Evolutionary conservation across 768 basidiomycete species (phyloP).

Genomic region (Termitomyces sp.): DNA sequence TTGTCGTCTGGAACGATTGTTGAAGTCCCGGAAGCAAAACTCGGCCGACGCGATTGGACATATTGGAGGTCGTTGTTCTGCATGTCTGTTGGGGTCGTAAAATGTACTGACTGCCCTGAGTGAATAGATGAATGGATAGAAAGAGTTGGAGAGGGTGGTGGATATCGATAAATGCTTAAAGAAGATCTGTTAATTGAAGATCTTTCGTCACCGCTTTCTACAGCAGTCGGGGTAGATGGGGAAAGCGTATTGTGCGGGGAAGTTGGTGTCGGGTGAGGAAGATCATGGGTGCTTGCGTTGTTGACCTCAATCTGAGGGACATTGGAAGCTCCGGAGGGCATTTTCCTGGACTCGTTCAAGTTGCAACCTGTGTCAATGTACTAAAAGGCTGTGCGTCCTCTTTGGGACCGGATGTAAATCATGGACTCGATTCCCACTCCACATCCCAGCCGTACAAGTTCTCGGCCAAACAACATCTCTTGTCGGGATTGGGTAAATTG

Average conservation of each 20-base stretch:
- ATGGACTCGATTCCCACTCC: no score
- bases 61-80: constrained; percentile 60
- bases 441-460: no score
- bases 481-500: no score
- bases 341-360: neutral
- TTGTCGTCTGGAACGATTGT: constrained; percentile 46
- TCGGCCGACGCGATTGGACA: constrained; percentile 48
- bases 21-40: constrained; percentile 42
- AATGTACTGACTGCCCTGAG: constrained; percentile 37
- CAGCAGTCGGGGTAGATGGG: constrained; percentile 23
- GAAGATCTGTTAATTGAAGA: constrained; percentile 12
- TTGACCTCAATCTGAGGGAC: neutral
- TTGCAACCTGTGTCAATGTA: no score
- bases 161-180: constrained; percentile 14
- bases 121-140: constrained; percentile 50
- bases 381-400: no score
- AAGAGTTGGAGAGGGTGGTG: constrained; percentile 73
- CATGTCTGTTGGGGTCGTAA: constrained; percentile 49
- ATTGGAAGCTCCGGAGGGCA: neutral
- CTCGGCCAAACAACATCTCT: no score
- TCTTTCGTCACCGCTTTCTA: constrained; percentile 34
- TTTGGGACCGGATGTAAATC: no score
- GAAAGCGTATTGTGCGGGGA: constrained; percentile 11
- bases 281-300: neutral
- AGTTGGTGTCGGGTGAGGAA: no score